Conservation (phyloP, 495 filamentous ascomycete genomes). For the Podospora fimiseda region DNA sequence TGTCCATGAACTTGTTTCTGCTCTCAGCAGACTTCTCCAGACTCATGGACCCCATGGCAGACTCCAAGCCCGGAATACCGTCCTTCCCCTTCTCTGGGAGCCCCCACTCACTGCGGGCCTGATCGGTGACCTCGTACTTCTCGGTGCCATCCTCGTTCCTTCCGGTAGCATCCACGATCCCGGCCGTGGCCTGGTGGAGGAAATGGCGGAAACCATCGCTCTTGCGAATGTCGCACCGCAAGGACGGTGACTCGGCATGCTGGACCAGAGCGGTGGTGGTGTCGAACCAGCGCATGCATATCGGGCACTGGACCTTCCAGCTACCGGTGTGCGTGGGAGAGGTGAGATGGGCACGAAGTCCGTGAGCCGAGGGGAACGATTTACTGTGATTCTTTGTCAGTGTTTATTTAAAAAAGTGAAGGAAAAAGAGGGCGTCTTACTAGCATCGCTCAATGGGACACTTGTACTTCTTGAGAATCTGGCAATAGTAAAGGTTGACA, state of each 20-base stretch:
- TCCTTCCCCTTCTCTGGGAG: not conserved
- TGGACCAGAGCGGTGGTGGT: constrained; percentile 23
- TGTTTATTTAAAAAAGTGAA: not conserved
- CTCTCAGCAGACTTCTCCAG: not conserved
- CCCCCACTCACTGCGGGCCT: constrained; percentile 5
- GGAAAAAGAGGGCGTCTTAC: constrained; percentile 25
- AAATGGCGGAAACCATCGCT: constrained; percentile 13
- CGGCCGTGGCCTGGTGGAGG: constrained; percentile 20
- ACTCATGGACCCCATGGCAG: not conserved
- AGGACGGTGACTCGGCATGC: constrained; percentile 27
- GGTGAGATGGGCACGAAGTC: constrained; percentile 27
- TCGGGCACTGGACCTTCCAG: constrained; percentile 25
- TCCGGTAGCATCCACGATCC: constrained; percentile 22
- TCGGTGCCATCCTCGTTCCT: constrained; percentile 19
- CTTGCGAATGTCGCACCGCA: constrained; percentile 19
- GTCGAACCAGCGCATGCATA: constrained; percentile 26
- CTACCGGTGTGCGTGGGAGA: constrained; percentile 23
- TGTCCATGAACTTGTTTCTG: not conserved
- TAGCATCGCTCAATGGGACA: constrained; percentile 36
- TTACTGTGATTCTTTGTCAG: constrained; percentile 23
- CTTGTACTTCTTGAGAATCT: constrained; percentile 26
- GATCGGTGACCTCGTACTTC: constrained; percentile 19
- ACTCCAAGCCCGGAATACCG: not conserved
- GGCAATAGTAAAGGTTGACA: constrained; percentile 18
- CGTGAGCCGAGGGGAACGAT: constrained; percentile 12